phyloP scores from a whole-genome alignment of 1,284 basidiomycete genomes.

The Cutaneotrichosporon mucoides region DNA sequence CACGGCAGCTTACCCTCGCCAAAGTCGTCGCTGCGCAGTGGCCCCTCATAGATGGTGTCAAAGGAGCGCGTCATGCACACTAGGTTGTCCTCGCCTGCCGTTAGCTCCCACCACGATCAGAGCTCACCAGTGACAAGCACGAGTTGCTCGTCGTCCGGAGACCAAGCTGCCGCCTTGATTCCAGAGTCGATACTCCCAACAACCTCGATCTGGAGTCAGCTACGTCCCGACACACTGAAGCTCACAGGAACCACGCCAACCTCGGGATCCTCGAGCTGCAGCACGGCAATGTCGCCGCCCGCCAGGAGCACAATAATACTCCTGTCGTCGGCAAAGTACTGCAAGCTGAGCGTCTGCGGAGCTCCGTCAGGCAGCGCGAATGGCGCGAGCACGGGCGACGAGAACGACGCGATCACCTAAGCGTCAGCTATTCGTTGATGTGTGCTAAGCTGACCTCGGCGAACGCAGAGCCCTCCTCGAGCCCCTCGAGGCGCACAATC shows the following conservation, averaged over 20 bases:
- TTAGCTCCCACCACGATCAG: not conserved
- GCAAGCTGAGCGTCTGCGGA: constrained; percentile 59
- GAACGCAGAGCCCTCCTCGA: constrained; percentile 16
- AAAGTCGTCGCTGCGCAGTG: constrained; percentile 69
- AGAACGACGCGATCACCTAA: constrained; percentile 32
- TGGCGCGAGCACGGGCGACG: constrained; percentile 32
- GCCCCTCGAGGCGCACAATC: constrained; percentile 56
- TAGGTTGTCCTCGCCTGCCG: constrained; percentile 69
- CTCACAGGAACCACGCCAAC: constrained; percentile 46
- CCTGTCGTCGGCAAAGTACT: constrained; percentile 63
- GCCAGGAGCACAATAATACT: constrained; percentile 62
- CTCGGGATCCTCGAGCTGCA: constrained; percentile 54
- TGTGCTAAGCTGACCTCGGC: too few species aligned
- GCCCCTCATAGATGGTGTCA: constrained; percentile 76
- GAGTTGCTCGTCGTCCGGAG: constrained; percentile 82
- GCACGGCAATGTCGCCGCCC: constrained; percentile 71
- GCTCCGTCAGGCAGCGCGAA: constrained; percentile 30
- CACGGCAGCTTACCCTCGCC: constrained; percentile 63
- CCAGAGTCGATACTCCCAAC: constrained; percentile 83
- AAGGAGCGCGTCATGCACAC: constrained; percentile 86
- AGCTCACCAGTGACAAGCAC: constrained; percentile 67
- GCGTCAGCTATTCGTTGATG: not conserved
- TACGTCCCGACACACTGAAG: constrained; percentile 20
- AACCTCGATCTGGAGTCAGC: constrained; percentile 57
- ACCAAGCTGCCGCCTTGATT: constrained; percentile 78